These are phyloP conservation scores for Mortierella sp. DNA, from an alignment of 371 early-diverging fungal genomes.

Conservation along the genomic window DNA sequence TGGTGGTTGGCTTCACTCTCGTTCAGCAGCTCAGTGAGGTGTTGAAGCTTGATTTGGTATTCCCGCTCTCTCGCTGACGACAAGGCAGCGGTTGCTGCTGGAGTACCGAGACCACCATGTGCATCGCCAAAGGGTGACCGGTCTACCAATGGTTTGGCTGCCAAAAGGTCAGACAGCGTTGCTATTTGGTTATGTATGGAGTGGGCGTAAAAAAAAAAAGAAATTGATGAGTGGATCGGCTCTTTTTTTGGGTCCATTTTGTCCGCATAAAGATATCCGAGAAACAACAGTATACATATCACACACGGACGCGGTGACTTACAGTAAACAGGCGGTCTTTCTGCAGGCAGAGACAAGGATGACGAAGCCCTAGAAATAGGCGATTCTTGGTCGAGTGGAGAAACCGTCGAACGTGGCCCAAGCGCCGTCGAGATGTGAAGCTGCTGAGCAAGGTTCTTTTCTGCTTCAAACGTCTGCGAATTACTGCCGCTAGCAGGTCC, in stretches of 20 bases:
- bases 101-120: constrained; percentile 21
- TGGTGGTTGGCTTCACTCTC: constrained; percentile 71
- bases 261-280: constrained; percentile 13
- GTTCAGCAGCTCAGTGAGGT: constrained; percentile 68
- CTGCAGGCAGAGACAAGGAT: constrained; percentile 40
- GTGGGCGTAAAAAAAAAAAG: background rate
- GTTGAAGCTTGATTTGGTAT: constrained; percentile 64
- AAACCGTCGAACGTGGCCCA: constrained; percentile 32
- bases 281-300: background rate
- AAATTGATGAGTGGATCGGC: background rate
- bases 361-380: constrained; percentile 52
- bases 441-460: constrained; percentile 26
- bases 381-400: constrained; percentile 38
- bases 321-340: constrained; percentile 48
- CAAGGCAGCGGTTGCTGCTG: constrained; percentile 16
- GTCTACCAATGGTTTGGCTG: constrained; percentile 48
- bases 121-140: constrained; percentile 40
- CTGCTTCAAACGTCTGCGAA: constrained; percentile 25
- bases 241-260: background rate
- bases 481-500: background rate
- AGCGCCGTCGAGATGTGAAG: constrained; percentile 31
- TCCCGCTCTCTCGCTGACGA: constrained; percentile 48
- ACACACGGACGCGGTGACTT: constrained; percentile 12
- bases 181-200: constrained; percentile 16
- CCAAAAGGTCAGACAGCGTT: constrained; percentile 56